Conservation (phyloP, 2,329 filamentous ascomycete genomes). For the Talaromyces sp. region DNA sequence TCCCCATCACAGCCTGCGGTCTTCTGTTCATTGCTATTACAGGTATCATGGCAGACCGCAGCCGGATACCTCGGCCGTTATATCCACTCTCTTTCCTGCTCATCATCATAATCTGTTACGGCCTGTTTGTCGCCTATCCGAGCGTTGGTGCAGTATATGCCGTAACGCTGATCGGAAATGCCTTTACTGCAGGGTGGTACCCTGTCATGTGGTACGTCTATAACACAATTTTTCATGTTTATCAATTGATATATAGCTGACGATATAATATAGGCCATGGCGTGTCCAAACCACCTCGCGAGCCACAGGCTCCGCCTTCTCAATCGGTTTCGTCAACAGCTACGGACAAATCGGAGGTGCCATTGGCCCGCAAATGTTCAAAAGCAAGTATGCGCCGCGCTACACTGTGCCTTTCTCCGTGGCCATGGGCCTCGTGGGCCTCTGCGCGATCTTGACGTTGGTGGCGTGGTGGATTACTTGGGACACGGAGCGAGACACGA, state of each 20-base stretch:
- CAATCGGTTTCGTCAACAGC: slow-evolving; percentile 48
- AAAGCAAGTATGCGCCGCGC: slow-evolving; percentile 40
- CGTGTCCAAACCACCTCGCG: slow-evolving; percentile 44
- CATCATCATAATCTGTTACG: slow-evolving; percentile 43
- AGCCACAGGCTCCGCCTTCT: slow-evolving; percentile 47
- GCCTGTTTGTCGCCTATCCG: slow-evolving; percentile 43
- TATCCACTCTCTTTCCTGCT: slow-evolving; percentile 41
- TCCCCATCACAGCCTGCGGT: slow-evolving; percentile 41
- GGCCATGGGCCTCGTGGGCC: slow-evolving; percentile 42
- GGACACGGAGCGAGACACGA: slow-evolving; percentile 42
- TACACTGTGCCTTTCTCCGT: slow-evolving; percentile 42
- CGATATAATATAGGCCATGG: slow-evolving; percentile 31
- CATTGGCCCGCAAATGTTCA: slow-evolving; percentile 45
- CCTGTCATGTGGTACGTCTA: slow-evolving; percentile 43
- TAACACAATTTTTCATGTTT: background rate
- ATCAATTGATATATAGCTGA: background rate
- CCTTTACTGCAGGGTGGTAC: slow-evolving; percentile 41
- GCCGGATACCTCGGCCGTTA: slow-evolving; percentile 38
- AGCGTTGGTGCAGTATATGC: slow-evolving; percentile 45
- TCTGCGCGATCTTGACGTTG: slow-evolving; percentile 38
- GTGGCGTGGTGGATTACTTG: slow-evolving; percentile 45
- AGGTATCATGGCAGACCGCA: slow-evolving; percentile 41
- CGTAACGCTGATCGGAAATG: slow-evolving; percentile 42
- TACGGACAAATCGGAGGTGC: slow-evolving; percentile 49
- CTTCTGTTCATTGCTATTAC: slow-evolving; percentile 40